phyloP scores from a whole-genome alignment of 768 basidiomycete genomes.

The Suillus clintonianus region DNA sequence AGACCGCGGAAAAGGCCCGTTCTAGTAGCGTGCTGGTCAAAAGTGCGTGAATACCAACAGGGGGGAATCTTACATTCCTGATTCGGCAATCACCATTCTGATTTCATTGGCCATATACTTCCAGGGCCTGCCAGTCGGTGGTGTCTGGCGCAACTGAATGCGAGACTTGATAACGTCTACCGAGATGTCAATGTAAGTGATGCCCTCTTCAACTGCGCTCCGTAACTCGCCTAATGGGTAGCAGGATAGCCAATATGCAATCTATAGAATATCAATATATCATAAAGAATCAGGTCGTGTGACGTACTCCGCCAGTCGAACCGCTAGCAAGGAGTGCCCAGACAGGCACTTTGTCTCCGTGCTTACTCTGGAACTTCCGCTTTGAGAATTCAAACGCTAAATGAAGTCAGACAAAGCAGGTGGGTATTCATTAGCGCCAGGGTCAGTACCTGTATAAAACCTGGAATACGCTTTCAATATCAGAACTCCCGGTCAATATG shows the following conservation, averaged over 20 bases:
- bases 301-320: slow-evolving; percentile 76
- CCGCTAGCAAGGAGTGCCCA: slow-evolving; percentile 87
- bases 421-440: neutral
- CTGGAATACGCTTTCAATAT: slow-evolving; percentile 34
- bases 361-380: slow-evolving; percentile 64
- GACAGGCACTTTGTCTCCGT: slow-evolving; percentile 72
- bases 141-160: slow-evolving; percentile 74
- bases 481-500: neutral
- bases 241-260: slow-evolving; percentile 92
- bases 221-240: slow-evolving; percentile 72
- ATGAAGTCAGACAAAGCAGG: neutral
- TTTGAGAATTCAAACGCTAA: slow-evolving; percentile 89
- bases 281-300: slow-evolving; percentile 1
- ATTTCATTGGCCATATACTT: slow-evolving; percentile 78
- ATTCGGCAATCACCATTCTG: slow-evolving; percentile 64
- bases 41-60: neutral
- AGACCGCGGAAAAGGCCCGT: slow-evolving; percentile 72
- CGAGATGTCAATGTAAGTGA: neutral
- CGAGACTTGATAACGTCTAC: slow-evolving; percentile 91
- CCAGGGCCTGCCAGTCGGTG: slow-evolving; percentile 72
- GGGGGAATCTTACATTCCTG: slow-evolving; percentile 60
- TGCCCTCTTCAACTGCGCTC: neutral
- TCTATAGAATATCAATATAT: slow-evolving; percentile 35
- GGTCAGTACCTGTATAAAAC: slow-evolving; percentile 60
- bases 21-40: slow-evolving; percentile 30